Percentiles rank a stretch among this genome's conserved stretches.
phyloP scores from a whole-genome alignment of 1,284 basidiomycete genomes.

The Polyporus tsugae region DNA sequence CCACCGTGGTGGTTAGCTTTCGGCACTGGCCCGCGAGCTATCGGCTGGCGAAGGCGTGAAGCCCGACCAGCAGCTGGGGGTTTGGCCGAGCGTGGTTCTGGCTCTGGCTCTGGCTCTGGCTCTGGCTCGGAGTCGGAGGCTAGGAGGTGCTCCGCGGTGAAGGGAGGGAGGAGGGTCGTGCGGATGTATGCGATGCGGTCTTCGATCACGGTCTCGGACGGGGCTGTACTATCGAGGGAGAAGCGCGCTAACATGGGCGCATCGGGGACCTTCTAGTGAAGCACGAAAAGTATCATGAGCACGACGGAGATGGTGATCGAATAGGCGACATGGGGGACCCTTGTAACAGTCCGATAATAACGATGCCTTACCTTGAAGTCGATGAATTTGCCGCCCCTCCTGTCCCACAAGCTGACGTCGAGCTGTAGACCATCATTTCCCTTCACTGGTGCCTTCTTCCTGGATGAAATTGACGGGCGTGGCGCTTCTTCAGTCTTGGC shows the following conservation, averaged over 20 bases:
- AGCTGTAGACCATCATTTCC: constrained; percentile 5
- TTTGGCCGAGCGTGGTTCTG: constrained; percentile 4
- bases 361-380: constrained; percentile 17
- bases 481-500: constrained; percentile 2
- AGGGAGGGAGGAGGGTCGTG: constrained; percentile 30
- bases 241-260: constrained; percentile 10
- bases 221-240: constrained; percentile 14
- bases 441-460: neutral
- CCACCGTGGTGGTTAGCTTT: neutral
- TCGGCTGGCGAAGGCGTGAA: constrained; percentile 29
- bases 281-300: neutral
- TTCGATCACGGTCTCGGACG: constrained; percentile 31
- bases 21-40: constrained; percentile 9
- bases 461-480: neutral
- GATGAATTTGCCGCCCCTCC: constrained; percentile 11
- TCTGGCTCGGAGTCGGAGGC: constrained; percentile 19
- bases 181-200: constrained; percentile 37
- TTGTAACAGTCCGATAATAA: neutral
- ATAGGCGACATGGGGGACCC: neutral
- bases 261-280: constrained; percentile 13
- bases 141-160: constrained; percentile 24
- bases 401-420: constrained; percentile 24
- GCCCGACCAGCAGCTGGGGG: neutral
- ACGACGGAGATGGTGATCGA: neutral
- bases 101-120: constrained; percentile 6